A percentile compares a stretch with the other conserved stretches of the same genome.
Conservation (phyloP, 2,329 filamentous ascomycete species). For the Monosporascus sp. region DNA sequence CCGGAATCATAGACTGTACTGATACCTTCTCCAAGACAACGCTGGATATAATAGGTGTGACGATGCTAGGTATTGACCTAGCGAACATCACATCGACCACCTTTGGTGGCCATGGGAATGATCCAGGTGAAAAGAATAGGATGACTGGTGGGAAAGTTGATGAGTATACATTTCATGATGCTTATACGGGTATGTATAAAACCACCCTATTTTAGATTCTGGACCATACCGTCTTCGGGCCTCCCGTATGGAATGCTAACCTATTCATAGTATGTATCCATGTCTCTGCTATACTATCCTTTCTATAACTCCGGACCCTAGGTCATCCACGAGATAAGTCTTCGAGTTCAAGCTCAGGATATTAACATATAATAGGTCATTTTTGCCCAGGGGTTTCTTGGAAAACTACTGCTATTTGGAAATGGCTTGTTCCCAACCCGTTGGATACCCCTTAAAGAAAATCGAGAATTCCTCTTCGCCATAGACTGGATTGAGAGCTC, state of each 20-base stretch:
- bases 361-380: neutral
- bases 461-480: conserved; percentile 8
- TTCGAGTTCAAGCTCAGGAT: no score
- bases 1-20: conserved; percentile 6
- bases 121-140: no score
- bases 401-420: conserved; percentile 5
- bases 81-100: neutral
- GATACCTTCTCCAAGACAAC: conserved; percentile 6
- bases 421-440: conserved; percentile 10
- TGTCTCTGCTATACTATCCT: no score
- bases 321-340: no score
- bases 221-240: no score
- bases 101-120: neutral
- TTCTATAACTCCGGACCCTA: no score
- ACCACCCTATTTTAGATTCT: no score
- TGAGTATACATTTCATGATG: conserved; percentile 7
- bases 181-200: conserved; percentile 2
- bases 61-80: conserved; percentile 10
- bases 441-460: conserved; percentile 10
- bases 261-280: no score
- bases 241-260: no score
- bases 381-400: conserved; percentile 2
- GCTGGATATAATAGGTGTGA: conserved; percentile 9
- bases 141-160: neutral
- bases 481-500: conserved; percentile 7